Evolutionary conservation across 768 basidiomycete species (phyloP), one percentile per base, ranked within the genome.

Genomic region (Lactarius hengduanensis): DNA sequence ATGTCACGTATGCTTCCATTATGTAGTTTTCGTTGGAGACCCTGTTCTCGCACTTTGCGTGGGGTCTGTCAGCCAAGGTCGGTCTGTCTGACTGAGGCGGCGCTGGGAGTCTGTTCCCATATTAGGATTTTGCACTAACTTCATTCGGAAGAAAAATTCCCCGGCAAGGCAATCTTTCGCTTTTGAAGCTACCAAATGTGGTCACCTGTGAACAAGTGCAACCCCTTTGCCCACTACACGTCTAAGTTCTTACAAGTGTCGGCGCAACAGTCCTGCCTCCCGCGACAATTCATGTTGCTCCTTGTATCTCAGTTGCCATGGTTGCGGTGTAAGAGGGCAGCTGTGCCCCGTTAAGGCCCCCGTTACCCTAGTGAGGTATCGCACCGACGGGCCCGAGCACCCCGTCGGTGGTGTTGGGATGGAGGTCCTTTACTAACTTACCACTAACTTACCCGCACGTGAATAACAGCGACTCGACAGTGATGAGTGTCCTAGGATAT

Each of bases 51-150:
- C 30, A 16, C 10, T 32, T 57, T 34, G n/a, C 34, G 22, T 56
- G 28, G 22, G 18, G 55, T 34, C 32, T 34, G 32, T 56, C 55
- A 56, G 22, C 2, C 26, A 9, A n/a, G 32, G 20, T 16, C 15
- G 2, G 16, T n/a, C 6, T n/a, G 36, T 32, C 36, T 53, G 7
- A 20, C 36, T 53, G 7, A 20, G 10, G n/a, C 53, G 10, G n/a
- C 61, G 53, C 34, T 26, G 22, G 11, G 34, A 9, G 30, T 40
- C 45, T 5, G 34, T 41, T 55, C n/a, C 59, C 60, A 38, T 47
- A 61, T 16, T 56, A n/a, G 54, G 38, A 55, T 40, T 54, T 41
- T 30, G 13, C 10, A 22, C 54, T 41, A 41, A 62, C 61, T 55
- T 20, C 18, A 32, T 41, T 41, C 18, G 53, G 53, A 62, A 28